Evolutionary conservation across 2,329 filamentous ascomycete genomes (phyloP).

Genomic region (Myriosclerotinia curreyana): DNA sequence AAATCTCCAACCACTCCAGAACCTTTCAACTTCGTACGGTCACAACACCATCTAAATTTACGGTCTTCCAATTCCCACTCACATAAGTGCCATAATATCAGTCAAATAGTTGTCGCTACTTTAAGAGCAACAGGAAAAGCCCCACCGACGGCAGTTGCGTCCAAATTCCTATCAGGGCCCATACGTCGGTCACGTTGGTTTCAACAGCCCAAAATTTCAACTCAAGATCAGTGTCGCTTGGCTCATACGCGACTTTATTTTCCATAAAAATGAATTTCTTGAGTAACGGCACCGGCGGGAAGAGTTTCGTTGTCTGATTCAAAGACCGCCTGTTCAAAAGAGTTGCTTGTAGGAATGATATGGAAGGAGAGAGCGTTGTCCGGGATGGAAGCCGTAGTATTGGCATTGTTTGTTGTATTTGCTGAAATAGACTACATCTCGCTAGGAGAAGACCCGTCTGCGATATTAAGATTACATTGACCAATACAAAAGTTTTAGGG

Average conservation of each 20-base stretch:
- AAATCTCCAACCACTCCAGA: neutral
- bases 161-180: constrained; percentile 1
- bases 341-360: neutral
- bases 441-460: neutral
- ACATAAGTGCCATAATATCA: neutral
- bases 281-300: neutral
- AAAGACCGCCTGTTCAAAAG: neutral
- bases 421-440: neutral
- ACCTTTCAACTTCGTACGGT: neutral
- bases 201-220: constrained; percentile 1
- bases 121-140: neutral
- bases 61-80: neutral
- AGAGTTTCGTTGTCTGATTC: neutral
- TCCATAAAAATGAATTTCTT: constrained; percentile 4
- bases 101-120: neutral
- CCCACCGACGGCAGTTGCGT: neutral
- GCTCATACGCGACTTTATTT: neutral
- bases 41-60: neutral
- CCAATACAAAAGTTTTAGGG: too few species aligned
- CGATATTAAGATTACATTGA: constrained; percentile 5
- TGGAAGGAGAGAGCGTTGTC: neutral
- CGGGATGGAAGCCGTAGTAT: neutral
- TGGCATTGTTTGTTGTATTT: neutral
- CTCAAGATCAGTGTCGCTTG: neutral
- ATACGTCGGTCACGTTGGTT: neutral